Percentiles rank a stretch among this genome's conserved stretches.
These are phyloP conservation scores for Lipomyces orientalis DNA, from an alignment of 805 yeast genomes.

Conservation along the genomic window DNA sequence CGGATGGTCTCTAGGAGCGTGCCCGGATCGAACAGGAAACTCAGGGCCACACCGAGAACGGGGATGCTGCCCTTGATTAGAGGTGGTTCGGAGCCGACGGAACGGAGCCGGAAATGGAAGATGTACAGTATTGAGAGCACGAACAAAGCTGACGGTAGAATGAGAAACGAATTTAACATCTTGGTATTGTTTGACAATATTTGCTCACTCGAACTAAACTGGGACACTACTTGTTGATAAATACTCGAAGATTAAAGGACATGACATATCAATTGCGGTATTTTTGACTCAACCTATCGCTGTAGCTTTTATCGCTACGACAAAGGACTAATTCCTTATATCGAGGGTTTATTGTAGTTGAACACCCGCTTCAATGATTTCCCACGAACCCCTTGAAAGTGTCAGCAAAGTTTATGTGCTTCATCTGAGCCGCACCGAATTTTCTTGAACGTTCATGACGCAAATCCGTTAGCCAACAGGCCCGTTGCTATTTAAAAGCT, in stretches of 20 bases:
- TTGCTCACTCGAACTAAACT: too few relatives aligned
- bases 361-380: background rate
- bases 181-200: too few relatives aligned
- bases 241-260: too few relatives aligned
- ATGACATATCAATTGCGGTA: too few relatives aligned
- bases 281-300: too few relatives aligned
- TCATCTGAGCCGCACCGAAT: background rate
- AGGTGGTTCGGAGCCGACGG: constrained; percentile 22
- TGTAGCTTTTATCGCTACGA: background rate
- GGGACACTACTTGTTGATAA: too few relatives aligned
- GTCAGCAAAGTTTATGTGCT: background rate
- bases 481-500: background rate
- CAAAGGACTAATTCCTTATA: too few relatives aligned
- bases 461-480: background rate
- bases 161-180: background rate
- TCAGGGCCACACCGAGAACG: constrained; percentile 23
- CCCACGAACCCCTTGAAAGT: background rate
- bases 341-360: too few relatives aligned
- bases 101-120: constrained; percentile 15
- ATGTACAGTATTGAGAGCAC: constrained; percentile 11
- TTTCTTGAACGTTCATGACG: background rate
- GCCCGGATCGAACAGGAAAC: constrained; percentile 19
- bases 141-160: background rate
- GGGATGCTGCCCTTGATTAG: constrained; percentile 32
- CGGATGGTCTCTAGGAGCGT: constrained; percentile 16